These are phyloP conservation scores for Fagopyrum homotropicum DNA, from an alignment of 148 eudicot genomes.

Conservation along the genomic window DNA sequence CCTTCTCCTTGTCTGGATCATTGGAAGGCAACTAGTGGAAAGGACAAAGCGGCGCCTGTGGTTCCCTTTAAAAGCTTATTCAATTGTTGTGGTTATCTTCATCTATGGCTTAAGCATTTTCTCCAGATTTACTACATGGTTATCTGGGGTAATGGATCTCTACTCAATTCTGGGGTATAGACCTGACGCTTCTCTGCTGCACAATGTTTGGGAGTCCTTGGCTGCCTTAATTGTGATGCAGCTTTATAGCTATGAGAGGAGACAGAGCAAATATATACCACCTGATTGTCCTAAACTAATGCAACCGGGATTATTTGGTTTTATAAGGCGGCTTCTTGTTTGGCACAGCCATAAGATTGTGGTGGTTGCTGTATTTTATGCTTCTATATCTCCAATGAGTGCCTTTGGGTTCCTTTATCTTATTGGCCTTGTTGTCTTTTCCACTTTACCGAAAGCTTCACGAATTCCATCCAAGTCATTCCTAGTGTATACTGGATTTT, in stretches of 20 bases:
- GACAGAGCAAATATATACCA: constrained; percentile 58
- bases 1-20: constrained; percentile 88
- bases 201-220: constrained; percentile 84
- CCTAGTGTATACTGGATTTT: constrained; percentile 65
- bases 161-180: constrained; percentile 58
- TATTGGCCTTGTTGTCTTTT: constrained; percentile 65
- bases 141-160: constrained; percentile 62
- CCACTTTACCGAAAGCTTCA: constrained; percentile 76
- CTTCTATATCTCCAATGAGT: constrained; percentile 86
- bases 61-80: constrained; percentile 84
- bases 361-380: constrained; percentile 70
- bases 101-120: constrained; percentile 80
- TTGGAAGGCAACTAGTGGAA: constrained; percentile 91
- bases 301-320: constrained; percentile 58
- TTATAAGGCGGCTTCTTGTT: constrained; percentile 67
- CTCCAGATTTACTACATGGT: constrained; percentile 60
- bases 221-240: constrained; percentile 96
- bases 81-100: constrained; percentile 65
- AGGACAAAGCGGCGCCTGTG: constrained; percentile 79
- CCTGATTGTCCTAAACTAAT: constrained; percentile 39
- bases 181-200: constrained; percentile 55
- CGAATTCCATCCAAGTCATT: constrained; percentile 80
- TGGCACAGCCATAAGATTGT: constrained; percentile 95
- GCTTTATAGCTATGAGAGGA: constrained; percentile 95
- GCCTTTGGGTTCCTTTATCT: constrained; percentile 80